Conservation (phyloP, 345 rosid genomes). For the Raphanus sativus region DNA sequence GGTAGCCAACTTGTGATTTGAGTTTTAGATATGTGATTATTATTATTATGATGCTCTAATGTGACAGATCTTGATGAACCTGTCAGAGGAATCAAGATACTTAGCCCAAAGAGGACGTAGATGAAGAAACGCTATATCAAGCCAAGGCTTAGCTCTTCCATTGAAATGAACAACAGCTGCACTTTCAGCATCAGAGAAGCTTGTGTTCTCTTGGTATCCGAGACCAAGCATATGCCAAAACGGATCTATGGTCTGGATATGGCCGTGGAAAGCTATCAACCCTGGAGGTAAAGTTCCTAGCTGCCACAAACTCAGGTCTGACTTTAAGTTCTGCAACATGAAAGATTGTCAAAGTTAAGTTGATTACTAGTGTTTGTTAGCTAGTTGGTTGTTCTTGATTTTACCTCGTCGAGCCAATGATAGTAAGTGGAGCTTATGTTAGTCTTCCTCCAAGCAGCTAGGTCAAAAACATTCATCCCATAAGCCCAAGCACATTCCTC, state of each 20-base stretch:
- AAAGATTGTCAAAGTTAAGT: neutral
- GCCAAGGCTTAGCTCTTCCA: conserved; percentile 99
- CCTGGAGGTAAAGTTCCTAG: conserved; percentile 94
- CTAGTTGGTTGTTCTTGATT: neutral
- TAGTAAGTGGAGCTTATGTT: conserved; percentile 88
- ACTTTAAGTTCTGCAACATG: conserved; percentile 77
- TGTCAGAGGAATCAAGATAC: conserved; percentile 77
- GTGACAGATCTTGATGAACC: conserved; percentile 82
- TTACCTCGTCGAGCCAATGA: conserved; percentile 89
- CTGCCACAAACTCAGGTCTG: conserved; percentile 96
- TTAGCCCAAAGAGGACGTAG: conserved; percentile 86
- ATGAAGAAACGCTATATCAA: conserved; percentile 84
- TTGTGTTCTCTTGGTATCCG: conserved; percentile 89
- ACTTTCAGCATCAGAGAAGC: conserved; percentile 54
- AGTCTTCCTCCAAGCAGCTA: conserved; percentile 88
- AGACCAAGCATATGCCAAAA: conserved; percentile 98
- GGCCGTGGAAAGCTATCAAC: conserved; percentile 86
- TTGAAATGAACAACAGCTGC: conserved; percentile 94
- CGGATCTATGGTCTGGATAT: conserved; percentile 81
- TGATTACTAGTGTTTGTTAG: neutral
- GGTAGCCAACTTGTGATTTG: conserved; percentile 4
- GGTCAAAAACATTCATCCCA: conserved; percentile 91
- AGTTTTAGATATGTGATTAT: conserved; percentile 30
- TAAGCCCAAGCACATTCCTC: conserved; percentile 97
- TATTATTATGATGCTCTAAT: conserved; percentile 49